Evolutionary conservation across 768 basidiomycete genomes (phyloP), one percentile per base, ranked within the genome.

Genomic region (Mycena chlorophos): DNA sequence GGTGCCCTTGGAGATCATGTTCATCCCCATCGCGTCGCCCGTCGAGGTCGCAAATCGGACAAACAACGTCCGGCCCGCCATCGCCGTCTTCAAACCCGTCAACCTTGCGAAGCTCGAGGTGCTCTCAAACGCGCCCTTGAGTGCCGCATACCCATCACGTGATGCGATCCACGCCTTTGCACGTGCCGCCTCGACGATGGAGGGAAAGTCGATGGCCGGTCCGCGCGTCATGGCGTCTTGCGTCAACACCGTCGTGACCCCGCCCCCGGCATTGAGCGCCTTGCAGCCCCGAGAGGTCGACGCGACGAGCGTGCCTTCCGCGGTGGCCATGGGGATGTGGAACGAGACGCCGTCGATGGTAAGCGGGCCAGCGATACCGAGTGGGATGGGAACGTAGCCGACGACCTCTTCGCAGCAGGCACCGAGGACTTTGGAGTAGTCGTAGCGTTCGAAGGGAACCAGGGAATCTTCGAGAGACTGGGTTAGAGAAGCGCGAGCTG

Each of bases 11-110:
- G 89, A 91, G 67, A 98, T 97, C 97, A 98, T 99, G 78, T 99
- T 99, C 97, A 99, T 99, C 17, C 97, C 97, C 96, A 98, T 99
- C 38, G 97, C 96, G 66, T 98, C 96, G 27, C 95, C 97, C 0
- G 97, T 98, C 52, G 84, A 86, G 14, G 94, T 97, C 55, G 90
- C 89, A 67, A 99, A 98, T 45, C 97, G 84, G 22, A 98, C 86
- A 68, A 87, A 99, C 34, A 99, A 75, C 34, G 94, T 96, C 38
- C 97, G 83, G 4, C 97, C 97, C 5, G 97, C 97, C 70, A 98
- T 75, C 4, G 88, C 91, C 45, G 87, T 87, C 80, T 96, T 96
- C 64, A 98, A 76, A 52, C 79, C 80, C 72, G 88, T 86, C 49
- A 99, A 71, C 67, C 87, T 84, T 4, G 94, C 96, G 66, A 98